Base-by-base conservation (phyloP, 176 grass and related monocot species). In the Rhynchospora tenuis region DNA sequence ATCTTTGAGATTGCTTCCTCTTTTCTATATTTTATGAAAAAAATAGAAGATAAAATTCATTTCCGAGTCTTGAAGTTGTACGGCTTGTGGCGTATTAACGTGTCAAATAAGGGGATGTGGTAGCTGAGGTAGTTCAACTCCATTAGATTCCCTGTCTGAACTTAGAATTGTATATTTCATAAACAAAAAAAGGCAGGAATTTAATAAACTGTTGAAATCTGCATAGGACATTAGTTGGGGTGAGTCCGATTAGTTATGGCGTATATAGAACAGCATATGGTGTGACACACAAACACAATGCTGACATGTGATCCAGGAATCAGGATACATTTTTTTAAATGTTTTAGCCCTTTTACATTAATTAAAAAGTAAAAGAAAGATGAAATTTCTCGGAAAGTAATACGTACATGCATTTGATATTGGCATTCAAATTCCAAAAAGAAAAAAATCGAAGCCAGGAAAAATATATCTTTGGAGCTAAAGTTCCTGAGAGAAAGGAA, bases 81-180 rank as follows among this genome's bases (percentile, higher is more conserved):
- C 42, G 11, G 46, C 55, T 19, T 10, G 9, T 10, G 57, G 69
- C 69, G 17, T 73, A 54, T 48, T 71, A 42, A 26, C 59, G 63
- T 70, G 81, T 29, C 26, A 62, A n/a, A 13, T 57, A 59, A 75
- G 51, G n/a, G n/a, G 52, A 33, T 55, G 9, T 42, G 63, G 83
- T 82, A 67, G 80, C 59, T 82, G 60, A 52, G 62, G 80, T 66
- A 13, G 80, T 82, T 82, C 44, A 82, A 82, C 61, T 82, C 42
- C 45, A 17, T 82, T 82, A 50, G 7, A 82, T 82, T 47, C 19
- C 31, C 17, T 48, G 59, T 81, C 38, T 81, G 5, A 81, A 46
- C n/a, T 72, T 12, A 16, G 71, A 82, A 16, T 82, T 64, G 3
- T 22, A 51, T 64, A 82, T 27, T 82, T 82, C 17, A 60, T 20